Base-by-base conservation (phyloP, 495 filamentous ascomycete species). In the Parmelia sp. region DNA sequence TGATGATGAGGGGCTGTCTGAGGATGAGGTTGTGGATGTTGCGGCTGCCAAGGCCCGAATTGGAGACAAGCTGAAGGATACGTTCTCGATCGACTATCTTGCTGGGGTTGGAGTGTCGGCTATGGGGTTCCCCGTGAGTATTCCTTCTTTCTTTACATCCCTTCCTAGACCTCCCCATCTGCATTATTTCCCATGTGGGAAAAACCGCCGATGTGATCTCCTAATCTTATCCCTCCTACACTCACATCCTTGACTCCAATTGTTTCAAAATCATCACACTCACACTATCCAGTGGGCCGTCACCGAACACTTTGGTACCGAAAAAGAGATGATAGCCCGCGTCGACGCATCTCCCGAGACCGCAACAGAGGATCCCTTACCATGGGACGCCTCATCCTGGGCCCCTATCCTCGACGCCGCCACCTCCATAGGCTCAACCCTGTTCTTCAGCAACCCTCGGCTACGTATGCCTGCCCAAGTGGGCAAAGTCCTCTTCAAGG, bases 401-500 rank as follows among this genome's bases (percentile, higher is more conserved):
- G 78, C 79, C 14, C 71, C 77, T 0, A 71, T 79, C 15, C 62
- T 80, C 35, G 77, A 81, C 70, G 71, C 78, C 19, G 78, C 78
- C 11, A 80, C 77, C 4, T 81, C 79, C 0, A 67, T 81, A 23
- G 77, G 75, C 37, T 81, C 77, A 1, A 76, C 76, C 27, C 63
- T 81, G 31, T 80, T 80, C 68, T 76, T 66, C 65, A 65, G 74
- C 29, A 58, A 69, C n/a, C 76, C 79, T 12, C 58, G 65, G 11
- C 72, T 81, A 12, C 76, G 79, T 23, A 80, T 81, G 74, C 74
- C 74, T n/a, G 67, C 75, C 5, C 71, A 72, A 11, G 68, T 79
- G 55, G 67, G 67, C 14, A 64, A 68, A 35, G 58, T 75, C 5
- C 57, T 55, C 21, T 62, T 76, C 45, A 45, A 63, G 65, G 23